phyloP scores from a whole-genome alignment of 2,329 filamentous ascomycete species.

The Aspergillus brunneoviolaceus region DNA sequence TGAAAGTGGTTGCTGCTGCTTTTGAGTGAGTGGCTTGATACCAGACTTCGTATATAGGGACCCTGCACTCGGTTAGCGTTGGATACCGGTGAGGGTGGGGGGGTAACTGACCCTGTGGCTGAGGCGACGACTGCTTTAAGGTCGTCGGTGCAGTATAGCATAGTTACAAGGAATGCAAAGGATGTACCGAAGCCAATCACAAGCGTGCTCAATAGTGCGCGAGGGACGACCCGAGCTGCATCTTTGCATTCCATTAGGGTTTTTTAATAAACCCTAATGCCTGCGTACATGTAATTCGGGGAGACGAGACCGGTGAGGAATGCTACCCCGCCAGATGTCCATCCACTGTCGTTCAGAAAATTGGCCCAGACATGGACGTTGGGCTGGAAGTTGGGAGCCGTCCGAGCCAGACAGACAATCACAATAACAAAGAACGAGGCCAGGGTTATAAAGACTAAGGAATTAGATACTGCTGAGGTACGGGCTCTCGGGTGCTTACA shows the following conservation, averaged over 20 bases:
- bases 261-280: no score
- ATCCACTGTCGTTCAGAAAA: background rate
- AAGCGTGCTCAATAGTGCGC: slow-evolving; percentile 31
- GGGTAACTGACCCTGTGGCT: slow-evolving; percentile 17
- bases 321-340: slow-evolving; percentile 29
- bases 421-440: no score
- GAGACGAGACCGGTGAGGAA: slow-evolving; percentile 44
- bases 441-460: no score
- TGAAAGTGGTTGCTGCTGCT: slow-evolving; percentile 8
- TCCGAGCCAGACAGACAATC: no score
- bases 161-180: slow-evolving; percentile 32
- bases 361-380: background rate
- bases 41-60: slow-evolving; percentile 17
- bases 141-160: slow-evolving; percentile 33
- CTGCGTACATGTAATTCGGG: slow-evolving; percentile 40
- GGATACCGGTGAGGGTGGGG: background rate
- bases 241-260: slow-evolving; percentile 38
- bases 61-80: background rate
- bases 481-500: no score
- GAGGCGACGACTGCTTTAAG: slow-evolving; percentile 22
- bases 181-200: slow-evolving; percentile 27
- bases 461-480: no score
- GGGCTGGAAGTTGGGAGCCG: background rate
- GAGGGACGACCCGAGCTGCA: slow-evolving; percentile 32
- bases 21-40: slow-evolving; percentile 7